phyloP scores from a whole-genome alignment of 345 rosid species.

The Euphorbia peplus region DNA sequence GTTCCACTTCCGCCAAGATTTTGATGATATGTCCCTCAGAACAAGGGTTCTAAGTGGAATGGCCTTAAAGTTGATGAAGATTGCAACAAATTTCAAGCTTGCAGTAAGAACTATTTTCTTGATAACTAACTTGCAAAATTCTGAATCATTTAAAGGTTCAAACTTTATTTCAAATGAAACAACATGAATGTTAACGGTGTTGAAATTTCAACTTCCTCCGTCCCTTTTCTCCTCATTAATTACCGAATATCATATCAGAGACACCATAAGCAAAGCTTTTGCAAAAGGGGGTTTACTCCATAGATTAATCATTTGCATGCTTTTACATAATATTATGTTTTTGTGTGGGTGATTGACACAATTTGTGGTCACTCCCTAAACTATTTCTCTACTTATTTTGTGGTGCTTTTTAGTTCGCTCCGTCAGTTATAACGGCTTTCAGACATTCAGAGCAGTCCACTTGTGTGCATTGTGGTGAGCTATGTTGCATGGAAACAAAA shows the following conservation, averaged over 20 bases:
- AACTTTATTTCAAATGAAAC: not conserved
- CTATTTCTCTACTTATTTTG: no score
- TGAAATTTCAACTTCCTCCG: not conserved
- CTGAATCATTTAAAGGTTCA: not conserved
- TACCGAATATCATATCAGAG: not conserved
- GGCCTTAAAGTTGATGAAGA: slow-evolving; percentile 85
- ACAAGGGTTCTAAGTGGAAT: slow-evolving; percentile 75
- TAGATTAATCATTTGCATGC: not conserved
- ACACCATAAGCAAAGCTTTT: slow-evolving; percentile 3
- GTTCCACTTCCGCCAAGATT: slow-evolving; percentile 96
- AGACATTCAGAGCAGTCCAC: no score
- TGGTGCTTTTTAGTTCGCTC: no score
- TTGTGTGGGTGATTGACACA: not conserved
- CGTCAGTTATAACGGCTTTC: no score
- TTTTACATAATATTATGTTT: not conserved
- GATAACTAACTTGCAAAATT: not conserved
- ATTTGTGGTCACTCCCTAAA: no score
- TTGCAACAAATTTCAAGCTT: slow-evolving; percentile 71
- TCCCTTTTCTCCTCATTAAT: not conserved
- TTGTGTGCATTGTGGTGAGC: no score
- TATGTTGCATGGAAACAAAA: no score
- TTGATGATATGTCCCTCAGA: slow-evolving; percentile 77
- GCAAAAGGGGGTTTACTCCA: not conserved
- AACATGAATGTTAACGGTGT: not conserved
- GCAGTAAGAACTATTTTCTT: slow-evolving; percentile 49